Base-by-base conservation (phyloP, 2,329 filamentous ascomycete genomes). In the Stagonosporopsis vannaccii region DNA sequence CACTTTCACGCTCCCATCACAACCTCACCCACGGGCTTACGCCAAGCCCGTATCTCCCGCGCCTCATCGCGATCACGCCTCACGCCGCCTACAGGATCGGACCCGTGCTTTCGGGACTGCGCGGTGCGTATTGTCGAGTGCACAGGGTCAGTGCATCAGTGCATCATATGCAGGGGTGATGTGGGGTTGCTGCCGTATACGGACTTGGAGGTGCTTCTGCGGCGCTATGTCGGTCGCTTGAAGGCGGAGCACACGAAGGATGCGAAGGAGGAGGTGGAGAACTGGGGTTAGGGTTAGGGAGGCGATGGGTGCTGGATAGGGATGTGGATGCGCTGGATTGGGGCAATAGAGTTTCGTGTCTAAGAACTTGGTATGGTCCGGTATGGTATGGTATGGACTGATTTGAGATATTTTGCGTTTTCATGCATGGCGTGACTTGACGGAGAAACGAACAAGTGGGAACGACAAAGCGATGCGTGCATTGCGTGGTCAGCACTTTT, bases 81-180 rank as follows among this genome's bases (percentile, higher is more conserved):
- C 43, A 25, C 15, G 17, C 13, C 47, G 35, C 22, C 20, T 54
- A 48, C 44, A 54, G 37, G 23, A 54, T 54, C 51, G 44, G 43
- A 41, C 15, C 51, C 51, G n/a, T 6, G 6, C 4, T 6, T 3
- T 25, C 30, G 44, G 51, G 41, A 48, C 19, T 11, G 35, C 12
- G 32, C n/a, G 17, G 15, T 19, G 13, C 28, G 9, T 12, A 12
- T 7, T 7, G 17, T 20, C 17, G 35, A 37, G 35, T 17, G 35
- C 11, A 8, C 12, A 20, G 35, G 35, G 8, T 19, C 35, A 11
- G 6, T 37, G n/a, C 30, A 32, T 15, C 30, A n/a, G 13, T 9
- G 25, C 25, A 26, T 26, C 25, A 5, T 9, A 33, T 33, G 8
- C 35, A 12, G n/a, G 35, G 19, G 4, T 37, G 8, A 6, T 37